Base-by-base conservation (phyloP, 306 rosid genomes). In the Cucumis melo region DNA sequence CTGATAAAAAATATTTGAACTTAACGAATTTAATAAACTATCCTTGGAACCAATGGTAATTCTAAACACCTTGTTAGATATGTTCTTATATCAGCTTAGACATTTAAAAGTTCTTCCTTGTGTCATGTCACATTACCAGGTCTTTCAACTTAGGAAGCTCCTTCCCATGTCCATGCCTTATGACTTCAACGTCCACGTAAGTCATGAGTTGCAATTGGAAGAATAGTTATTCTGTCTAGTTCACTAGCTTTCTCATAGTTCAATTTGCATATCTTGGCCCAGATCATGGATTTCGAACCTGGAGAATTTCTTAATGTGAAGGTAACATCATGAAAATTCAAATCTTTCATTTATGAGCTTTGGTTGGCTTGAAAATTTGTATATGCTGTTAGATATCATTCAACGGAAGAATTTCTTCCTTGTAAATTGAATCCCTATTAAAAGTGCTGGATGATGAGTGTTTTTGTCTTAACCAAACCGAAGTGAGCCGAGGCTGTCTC, bases 201-300 rank as follows among this genome's bases (percentile, higher is more conserved):
- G 92, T 51, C 75, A 65, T 82, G 74, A 66, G 61, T 68, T 57
- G 34, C 60, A 46, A 24, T 20, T 53, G 56, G 50, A 54, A 46
- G 17, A 11, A 67, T 46, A 77, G 55, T 77, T 79, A 50, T 64
- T 29, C 32, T 68, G 58, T 58, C 23, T 77, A 65, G 54, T 24
- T 76, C 36, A 46, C 53, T 56, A 48, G 41, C 21, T 29, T 80
- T 75, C 53, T 42, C 67, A 62, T 72, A 34, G 39, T 66, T 80
- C 42, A 17, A 63, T 81, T 80, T 75, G 32, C 21, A 38, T 24
- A 20, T 59, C 73, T 58, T 67, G 64, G 82, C 74, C 71, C 89
- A 94, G 97, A 89, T 94, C 79, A 90, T 94, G 99, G 99, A 94
- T 86, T 94, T 94, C 68, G 89, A 92, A 76, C 97, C 93, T 21